Base-by-base conservation (phyloP, 1,139 yeast genomes). In the Cylindricascospora bacillispora region DNA sequence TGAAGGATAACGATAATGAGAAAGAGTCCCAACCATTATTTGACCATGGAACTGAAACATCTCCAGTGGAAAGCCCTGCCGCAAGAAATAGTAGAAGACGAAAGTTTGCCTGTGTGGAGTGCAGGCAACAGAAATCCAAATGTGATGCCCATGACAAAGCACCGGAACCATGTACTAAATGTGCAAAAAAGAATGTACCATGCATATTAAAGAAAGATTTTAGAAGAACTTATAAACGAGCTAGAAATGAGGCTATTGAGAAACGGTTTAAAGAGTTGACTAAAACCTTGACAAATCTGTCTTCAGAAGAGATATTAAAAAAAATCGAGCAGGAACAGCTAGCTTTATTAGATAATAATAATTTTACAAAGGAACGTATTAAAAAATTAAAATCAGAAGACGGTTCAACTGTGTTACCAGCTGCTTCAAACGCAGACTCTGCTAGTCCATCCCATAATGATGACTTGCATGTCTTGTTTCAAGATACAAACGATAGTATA, bases 81-180 rank as follows among this genome's bases (percentile, higher is more conserved):
- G n/a, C n/a, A n/a, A n/a, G n/a, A n/a, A n/a, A n/a, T n/a, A n/a
- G 10, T 18, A 43, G 45, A 33, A 38, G 43, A 6, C 76, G 75
- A 48, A 67, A 76, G 38, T 74, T 85, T 53, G 97, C 97, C 0
- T 89, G 98, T 60, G 85, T 82, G 2, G 95, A 86, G 49, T 89
- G 98, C 51, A 69, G 98, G 13, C 98, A 89, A 54, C 98, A 89
- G 52, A 89, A 89, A 56, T 65, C 89, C 15, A 71, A 77, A 41
- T 89, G 97, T 57, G 93, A 83, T 53, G 93, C 95, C 6, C 73
- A 68, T 38, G 85, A 78, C 37, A 65, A 62, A 32, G 70, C 73
- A 26, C 94, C 95, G 0, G 62, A 63, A n/a, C 80, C 95, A 1
- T 89, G 98, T 47, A 62, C 86, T 0, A 61, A 95, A 38, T 89